These are phyloP conservation scores for Talaromyces sp. DNA, from an alignment of 2,329 filamentous ascomycete genomes.

Conservation along the genomic window DNA sequence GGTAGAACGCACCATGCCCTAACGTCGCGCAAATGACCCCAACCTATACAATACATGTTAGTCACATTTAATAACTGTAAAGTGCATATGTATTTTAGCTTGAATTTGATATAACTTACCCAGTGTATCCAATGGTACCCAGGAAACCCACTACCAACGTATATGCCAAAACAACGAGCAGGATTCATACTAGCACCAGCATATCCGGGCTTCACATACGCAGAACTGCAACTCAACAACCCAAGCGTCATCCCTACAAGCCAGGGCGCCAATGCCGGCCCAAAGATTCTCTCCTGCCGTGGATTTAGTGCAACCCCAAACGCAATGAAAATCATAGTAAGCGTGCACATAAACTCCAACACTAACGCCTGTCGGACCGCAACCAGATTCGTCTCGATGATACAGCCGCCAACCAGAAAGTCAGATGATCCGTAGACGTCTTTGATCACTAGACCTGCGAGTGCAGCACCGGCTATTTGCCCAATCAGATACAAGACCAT, in stretches of 20 bases:
- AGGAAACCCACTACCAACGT: conserved; percentile 40
- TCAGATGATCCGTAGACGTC: conserved; percentile 30
- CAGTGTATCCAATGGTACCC: conserved; percentile 42
- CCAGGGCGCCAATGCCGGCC: conserved; percentile 50
- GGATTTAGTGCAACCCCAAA: conserved; percentile 57
- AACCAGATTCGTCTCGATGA: conserved; percentile 38
- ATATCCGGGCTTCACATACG: conserved; percentile 43
- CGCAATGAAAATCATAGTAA: conserved; percentile 50
- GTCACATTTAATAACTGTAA: too few relatives aligned
- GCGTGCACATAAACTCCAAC: conserved; percentile 49
- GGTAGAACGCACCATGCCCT: conserved; percentile 7
- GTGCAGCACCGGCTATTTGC: conserved; percentile 47
- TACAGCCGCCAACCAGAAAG: conserved; percentile 41
- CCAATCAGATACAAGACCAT: conserved; percentile 49
- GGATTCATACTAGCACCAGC: conserved; percentile 48
- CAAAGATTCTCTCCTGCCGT: conserved; percentile 51
- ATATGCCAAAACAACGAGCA: conserved; percentile 47
- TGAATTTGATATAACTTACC: conserved; percentile 19
- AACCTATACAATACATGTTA: not conserved
- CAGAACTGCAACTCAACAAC: conserved; percentile 39
- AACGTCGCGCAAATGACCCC: conserved; percentile 11
- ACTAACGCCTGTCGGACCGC: conserved; percentile 45
- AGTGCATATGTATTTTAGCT: too few relatives aligned
- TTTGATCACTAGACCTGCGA: conserved; percentile 47
- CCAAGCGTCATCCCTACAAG: conserved; percentile 48